Conservation (phyloP, 306 rosid species). For the Acacia acuminata region DNA sequence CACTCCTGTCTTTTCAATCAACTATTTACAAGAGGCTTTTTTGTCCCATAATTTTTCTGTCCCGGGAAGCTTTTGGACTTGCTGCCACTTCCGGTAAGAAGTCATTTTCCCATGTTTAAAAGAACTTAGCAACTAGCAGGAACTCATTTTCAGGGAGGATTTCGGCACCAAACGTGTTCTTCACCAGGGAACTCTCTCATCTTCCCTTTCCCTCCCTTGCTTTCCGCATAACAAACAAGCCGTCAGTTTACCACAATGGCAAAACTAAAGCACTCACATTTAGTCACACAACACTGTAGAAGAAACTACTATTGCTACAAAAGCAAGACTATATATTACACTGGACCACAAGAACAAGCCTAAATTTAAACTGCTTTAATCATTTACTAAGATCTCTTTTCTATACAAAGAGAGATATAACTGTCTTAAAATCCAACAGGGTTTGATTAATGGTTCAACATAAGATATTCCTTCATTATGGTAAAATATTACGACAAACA, state of each 20-base stretch:
- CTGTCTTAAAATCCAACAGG: conserved; percentile 31
- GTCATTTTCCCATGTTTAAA: too few relatives aligned
- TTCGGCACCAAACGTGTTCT: too few relatives aligned
- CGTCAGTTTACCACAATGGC: neutral
- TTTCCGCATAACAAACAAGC: too few relatives aligned
- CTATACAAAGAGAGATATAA: conserved; percentile 24
- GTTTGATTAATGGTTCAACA: conserved; percentile 37
- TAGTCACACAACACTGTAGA: neutral
- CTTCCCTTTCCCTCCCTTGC: too few relatives aligned
- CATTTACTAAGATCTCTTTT: conserved; percentile 11
- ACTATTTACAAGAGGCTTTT: too few relatives aligned
- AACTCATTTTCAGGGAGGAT: too few relatives aligned
- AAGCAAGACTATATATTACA: conserved; percentile 23
- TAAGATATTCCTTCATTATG: conserved; percentile 15
- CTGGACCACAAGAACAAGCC: conserved; percentile 22
- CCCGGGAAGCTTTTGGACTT: too few relatives aligned
- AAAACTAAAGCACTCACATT: conserved; percentile 7
- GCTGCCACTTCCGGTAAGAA: too few relatives aligned
- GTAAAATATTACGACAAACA: conserved; percentile 30
- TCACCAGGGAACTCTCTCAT: too few relatives aligned
- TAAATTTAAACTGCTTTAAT: conserved; percentile 19
- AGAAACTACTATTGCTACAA: neutral
- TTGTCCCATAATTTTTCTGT: too few relatives aligned
- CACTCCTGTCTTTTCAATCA: too few relatives aligned
- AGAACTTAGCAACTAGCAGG: too few relatives aligned